Base-by-base conservation (phyloP, 495 filamentous ascomycete species). In the Immersiella caudata region DNA sequence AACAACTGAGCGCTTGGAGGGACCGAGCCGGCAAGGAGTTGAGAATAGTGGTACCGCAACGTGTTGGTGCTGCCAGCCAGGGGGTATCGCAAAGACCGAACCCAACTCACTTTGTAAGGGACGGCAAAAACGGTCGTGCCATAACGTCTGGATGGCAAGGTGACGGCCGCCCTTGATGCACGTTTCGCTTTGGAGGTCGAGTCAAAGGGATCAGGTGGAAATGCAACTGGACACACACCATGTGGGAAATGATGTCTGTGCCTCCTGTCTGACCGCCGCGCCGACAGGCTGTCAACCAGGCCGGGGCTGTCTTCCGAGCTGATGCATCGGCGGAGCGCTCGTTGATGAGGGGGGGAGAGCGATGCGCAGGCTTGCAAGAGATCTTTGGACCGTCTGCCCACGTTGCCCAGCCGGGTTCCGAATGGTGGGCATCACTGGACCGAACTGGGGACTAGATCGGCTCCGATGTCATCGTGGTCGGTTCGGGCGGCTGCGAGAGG, bases 401-500 rank as follows among this genome's bases (percentile, higher is more conserved):
- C 22, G 26, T 24, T 46, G 40, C 40, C 16, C 40, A 46, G 40
- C 16, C 22, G 22, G 54, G 54, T 57, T 57, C 54, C 54, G 54
- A 25, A 57, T 27, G n/a, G 54, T 57, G 54, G 52, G 54, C 22
- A 25, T 21, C 21, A 57, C 22, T 57, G 40, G 40, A 57, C 26
- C 54, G 54, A 21, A 26, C 22, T 27, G 20, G 22, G 26, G 21
- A 24, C 9, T 7, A 27, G 54, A 57, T 57, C 54, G 54, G 54
- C 21, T 14, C 54, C 54, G 54, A 24, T 24, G 54, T 24, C 54
- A 16, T 57, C 22, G 26, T 14, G 54, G 54, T 27, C 54, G 54
- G 54, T 27, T 57, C 54, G 54, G 54, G 54, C 54, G 54, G 54
- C 54, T 57, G 54, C 12, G 22, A 20, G 54, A 21, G 9, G 26